phyloP scores from a whole-genome alignment of 2,329 filamentous ascomycete genomes.

The Fusarium redolens region DNA sequence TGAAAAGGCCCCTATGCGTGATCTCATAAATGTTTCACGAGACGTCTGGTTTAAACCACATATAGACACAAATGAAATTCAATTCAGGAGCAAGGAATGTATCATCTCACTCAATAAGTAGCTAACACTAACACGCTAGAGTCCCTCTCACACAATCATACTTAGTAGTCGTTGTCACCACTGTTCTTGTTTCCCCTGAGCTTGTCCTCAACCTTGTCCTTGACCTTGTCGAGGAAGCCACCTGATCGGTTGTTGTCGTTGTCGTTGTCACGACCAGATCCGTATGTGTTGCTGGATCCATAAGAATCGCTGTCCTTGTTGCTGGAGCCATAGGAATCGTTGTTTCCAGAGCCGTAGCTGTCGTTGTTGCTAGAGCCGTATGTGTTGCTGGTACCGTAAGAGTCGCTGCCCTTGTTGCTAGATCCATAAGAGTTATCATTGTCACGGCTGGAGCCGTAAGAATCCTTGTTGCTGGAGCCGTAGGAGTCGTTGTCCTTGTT shows the following conservation, averaged over 20 bases:
- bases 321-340: constrained; percentile 1
- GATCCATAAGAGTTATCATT: constrained; percentile 2
- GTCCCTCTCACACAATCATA: background rate
- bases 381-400: constrained; percentile 8
- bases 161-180: constrained; percentile 39
- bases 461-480: background rate
- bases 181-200: constrained; percentile 57
- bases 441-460: background rate
- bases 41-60: too few relatives aligned
- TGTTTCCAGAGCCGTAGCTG: background rate
- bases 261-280: constrained; percentile 4
- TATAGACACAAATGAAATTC: background rate
- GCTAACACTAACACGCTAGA: constrained; percentile 12
- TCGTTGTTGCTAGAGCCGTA: constrained; percentile 19
- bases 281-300: constrained; percentile 15
- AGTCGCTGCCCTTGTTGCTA: background rate
- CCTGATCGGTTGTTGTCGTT: constrained; percentile 47
- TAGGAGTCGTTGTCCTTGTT: constrained; percentile 1
- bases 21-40: background rate
- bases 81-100: constrained; percentile 15
- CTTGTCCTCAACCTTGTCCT: constrained; percentile 67
- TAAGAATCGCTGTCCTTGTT: constrained; percentile 4
- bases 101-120: constrained; percentile 1
- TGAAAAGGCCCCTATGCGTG: too few relatives aligned
- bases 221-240: constrained; percentile 65